These are phyloP conservation scores for Sophora flavescens DNA, from an alignment of 306 rosid species.

Conservation along the genomic window DNA sequence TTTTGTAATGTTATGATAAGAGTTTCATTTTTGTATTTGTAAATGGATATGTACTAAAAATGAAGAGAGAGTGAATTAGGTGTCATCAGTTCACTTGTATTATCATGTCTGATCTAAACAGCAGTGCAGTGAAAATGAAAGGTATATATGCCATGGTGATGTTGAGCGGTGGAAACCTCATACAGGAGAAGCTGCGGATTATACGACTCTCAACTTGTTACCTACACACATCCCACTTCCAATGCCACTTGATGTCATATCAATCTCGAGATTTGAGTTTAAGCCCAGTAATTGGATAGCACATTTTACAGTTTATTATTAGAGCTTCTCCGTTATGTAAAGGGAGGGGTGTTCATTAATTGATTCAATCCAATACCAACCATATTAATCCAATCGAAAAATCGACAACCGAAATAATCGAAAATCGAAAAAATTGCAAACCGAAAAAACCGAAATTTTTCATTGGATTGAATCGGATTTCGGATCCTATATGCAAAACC, in stretches of 20 bases:
- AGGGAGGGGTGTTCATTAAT: too few species aligned
- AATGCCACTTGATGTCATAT: not conserved
- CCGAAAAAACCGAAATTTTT: too few species aligned
- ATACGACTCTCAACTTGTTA: not conserved
- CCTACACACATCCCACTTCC: not conserved
- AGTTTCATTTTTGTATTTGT: not conserved
- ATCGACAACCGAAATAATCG: too few species aligned
- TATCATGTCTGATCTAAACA: slow-evolving; percentile 42
- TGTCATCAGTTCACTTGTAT: not conserved
- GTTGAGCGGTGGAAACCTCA: slow-evolving; percentile 29
- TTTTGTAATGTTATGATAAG: slow-evolving; percentile 28
- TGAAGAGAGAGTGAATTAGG: slow-evolving; percentile 31
- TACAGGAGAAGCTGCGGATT: not conserved
- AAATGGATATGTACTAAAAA: slow-evolving; percentile 3
- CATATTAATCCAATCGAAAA: too few species aligned
- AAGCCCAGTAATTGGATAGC: too few species aligned
- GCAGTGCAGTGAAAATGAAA: slow-evolving; percentile 44
- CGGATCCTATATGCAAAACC: too few species aligned
- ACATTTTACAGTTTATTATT: too few species aligned
- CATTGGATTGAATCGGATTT: too few species aligned
- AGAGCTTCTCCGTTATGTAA: too few species aligned
- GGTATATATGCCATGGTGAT: slow-evolving; percentile 43
- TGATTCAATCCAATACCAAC: too few species aligned
- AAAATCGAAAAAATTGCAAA: too few species aligned
- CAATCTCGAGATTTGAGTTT: too few species aligned